Base-by-base conservation (phyloP, 495 filamentous ascomycete genomes). In the Trypethelium eluteriae region DNA sequence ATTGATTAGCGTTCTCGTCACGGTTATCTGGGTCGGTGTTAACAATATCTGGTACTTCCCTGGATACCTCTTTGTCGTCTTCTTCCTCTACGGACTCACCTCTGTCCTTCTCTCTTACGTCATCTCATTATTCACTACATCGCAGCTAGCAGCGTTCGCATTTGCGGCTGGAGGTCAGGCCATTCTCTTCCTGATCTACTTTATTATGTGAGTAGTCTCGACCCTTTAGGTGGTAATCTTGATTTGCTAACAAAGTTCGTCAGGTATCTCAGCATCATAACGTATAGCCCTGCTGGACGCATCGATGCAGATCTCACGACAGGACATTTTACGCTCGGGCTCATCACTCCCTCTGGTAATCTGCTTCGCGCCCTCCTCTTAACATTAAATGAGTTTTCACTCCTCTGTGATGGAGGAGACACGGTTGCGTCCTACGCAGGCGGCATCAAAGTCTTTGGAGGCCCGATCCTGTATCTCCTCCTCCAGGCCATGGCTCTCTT, bases 391-490 rank as follows among this genome's bases (percentile, higher is more conserved):
- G 78, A 90, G 25, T 96, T 95, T 78, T 87, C 85, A 0, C 78
- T 88, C 0, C 77, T 86, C 41, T 96, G 92, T 70, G 79, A 83
- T 34, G 88, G 81, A 39, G 66, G 63, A 39, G 66, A 64, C 18
- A 77, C 85, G 34, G 75, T 90, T 34, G 84, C 86, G 12, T 76
- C 81, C 1, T 87, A 92, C 72, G 88, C 90, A 0, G 91, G 85
- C 5, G 84, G 79, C 2, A 85, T 94, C 61, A 81, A 80, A 2
- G 80, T 89, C 53, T 96, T 89, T 72, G 91, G 91, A 57, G 87
- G 87, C 0, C 89, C 91, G 2, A 91, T 96, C 62, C 73, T 89
- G 3, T 92, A 93, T 69, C 81, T 94, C 16, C 81, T 91, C 57
- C 38, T 86, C 0, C 91, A 96, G 71, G 82, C 82, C 0, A 71